A percentile compares a stretch with the other conserved stretches of the same genome.
Evolutionary conservation across 257 asterid genomes (phyloP).

Genomic region (Nicotiana benthamiana): DNA sequence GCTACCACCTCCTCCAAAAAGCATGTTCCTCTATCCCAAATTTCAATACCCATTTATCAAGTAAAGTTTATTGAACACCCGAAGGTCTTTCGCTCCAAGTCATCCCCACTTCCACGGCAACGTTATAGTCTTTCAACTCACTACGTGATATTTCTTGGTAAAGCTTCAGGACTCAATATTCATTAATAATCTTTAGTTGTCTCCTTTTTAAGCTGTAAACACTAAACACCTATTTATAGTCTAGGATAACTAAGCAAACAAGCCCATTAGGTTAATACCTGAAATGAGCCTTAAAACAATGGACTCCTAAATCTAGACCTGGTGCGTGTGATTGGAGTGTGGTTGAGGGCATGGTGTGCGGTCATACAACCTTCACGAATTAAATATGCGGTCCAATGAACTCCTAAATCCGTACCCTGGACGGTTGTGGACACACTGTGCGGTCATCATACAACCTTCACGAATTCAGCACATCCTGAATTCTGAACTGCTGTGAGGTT

Average conservation of each 20-base stretch:
- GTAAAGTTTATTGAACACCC: not conserved
- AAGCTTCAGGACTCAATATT: not conserved
- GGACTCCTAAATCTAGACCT: not conserved
- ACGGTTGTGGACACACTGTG: not conserved
- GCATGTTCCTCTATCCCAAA: not conserved
- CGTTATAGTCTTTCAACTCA: not conserved
- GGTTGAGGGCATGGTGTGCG: not conserved
- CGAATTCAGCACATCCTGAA: not conserved
- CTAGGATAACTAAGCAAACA: not conserved
- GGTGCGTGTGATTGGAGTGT: not conserved
- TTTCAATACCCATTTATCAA: not conserved
- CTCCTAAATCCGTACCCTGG: not conserved
- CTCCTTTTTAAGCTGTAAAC: not conserved
- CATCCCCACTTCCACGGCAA: not conserved
- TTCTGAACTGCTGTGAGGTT: not conserved
- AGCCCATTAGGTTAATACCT: not conserved
- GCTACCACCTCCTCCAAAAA: not conserved
- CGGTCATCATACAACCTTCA: not conserved
- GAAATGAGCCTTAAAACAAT: slow-evolving; percentile 1
- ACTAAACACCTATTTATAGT: not conserved
- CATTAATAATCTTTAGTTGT: not conserved
- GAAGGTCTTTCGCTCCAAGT: not conserved
- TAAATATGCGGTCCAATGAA: not conserved
- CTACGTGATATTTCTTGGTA: not conserved
- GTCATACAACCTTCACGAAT: not conserved